Evolutionary conservation across 1,284 basidiomycete species (phyloP).

Genomic region (Marasmius fiardii): DNA sequence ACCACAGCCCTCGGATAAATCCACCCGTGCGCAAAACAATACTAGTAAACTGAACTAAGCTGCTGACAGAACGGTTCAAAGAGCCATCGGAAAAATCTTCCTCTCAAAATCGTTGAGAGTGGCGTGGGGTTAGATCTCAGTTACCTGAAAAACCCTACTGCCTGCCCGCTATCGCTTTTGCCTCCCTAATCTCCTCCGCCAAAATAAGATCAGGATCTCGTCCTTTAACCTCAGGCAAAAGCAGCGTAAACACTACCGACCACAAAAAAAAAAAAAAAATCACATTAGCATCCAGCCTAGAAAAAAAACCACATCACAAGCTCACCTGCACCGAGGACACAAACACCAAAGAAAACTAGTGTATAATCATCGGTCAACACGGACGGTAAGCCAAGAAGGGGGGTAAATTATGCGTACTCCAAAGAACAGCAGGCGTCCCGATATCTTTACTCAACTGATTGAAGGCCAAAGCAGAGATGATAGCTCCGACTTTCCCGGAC

Average conservation of each 20-base stretch:
- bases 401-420: slow-evolving; percentile 8
- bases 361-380: not conserved
- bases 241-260: slow-evolving; percentile 8
- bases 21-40: too few species aligned
- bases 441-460: slow-evolving; percentile 37
- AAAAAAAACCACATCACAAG: not conserved
- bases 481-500: slow-evolving; percentile 76
- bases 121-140: too few species aligned
- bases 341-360: slow-evolving; percentile 13
- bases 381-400: too few species aligned
- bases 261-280: not conserved
- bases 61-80: too few species aligned
- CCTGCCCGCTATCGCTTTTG: not conserved
- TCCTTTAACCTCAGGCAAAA: slow-evolving; percentile 16
- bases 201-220: slow-evolving; percentile 15
- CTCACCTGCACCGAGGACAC: slow-evolving; percentile 5
- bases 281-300: not conserved
- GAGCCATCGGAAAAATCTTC: too few species aligned
- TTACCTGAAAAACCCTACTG: too few species aligned
- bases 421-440: slow-evolving; percentile 26
- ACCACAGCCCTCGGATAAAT: too few species aligned
- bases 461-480: slow-evolving; percentile 39
- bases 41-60: too few species aligned
- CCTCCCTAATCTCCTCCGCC: slow-evolving; percentile 12
- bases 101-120: too few species aligned